Evolutionary conservation across 208 protist species (phyloP), one percentile per base, ranked within the genome.

Genomic region (Wallacemonas collosoma): DNA sequence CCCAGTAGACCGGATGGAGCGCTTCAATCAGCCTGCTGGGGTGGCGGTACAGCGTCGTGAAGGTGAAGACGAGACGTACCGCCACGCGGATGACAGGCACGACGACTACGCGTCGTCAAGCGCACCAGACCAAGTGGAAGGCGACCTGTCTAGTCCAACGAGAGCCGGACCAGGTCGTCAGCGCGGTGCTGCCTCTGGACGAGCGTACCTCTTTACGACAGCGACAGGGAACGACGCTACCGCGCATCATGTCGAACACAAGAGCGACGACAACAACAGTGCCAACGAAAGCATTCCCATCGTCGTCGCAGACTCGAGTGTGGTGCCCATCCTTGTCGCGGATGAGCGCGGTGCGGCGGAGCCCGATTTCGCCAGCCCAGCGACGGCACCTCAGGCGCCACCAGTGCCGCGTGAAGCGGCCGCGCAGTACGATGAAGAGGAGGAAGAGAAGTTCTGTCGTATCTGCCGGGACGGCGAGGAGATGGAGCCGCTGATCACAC

Each of bases 391-490:
- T 1, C 47, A 53, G 50, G 9, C 5, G 1, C 15, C 35, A 57
- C 26, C 65, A 57, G 26, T 68, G 26, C 40, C 8, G 51, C 72
- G 53, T 7, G 58, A 75, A 15, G 66, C 0, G 53, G 11, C 53
- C 6, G 53, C 53, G n/a, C 9, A 73, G 12, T 51, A 60, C 12
- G 85, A 85, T 17, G 82, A 89, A 1, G 79, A 89, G 14, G 79
- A 82, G 1, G 85, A 90, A 1, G 89, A 93, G 62, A 67, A 69
- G 5, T 71, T 92, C 57, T 95, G 90, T 72, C 90, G 90, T 36
- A 95, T 95, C 56, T 95, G 90, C 68, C 81, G 81, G 0, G 88
- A 87, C 4, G 80, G 63, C 8, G 83, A 79, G 6, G 81, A 81
- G 62, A 71, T 82, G 50, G 88, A 90, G 44, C 65, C 71, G 15